Evolutionary conservation across 345 rosid genomes (phyloP).

Genomic region (Citrus trifoliata): DNA sequence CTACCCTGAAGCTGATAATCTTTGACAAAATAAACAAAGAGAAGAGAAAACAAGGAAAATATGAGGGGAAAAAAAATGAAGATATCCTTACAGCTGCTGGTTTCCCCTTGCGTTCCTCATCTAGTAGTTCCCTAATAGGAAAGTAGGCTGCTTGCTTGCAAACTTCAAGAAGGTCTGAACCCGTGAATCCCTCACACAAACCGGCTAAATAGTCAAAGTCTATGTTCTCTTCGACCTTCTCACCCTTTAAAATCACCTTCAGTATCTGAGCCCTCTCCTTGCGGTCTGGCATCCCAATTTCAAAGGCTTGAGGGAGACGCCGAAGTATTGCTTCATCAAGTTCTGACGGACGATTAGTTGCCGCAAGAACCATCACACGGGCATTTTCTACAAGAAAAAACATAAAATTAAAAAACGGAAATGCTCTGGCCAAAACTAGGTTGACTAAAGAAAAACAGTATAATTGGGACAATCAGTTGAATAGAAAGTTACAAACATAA

Average conservation of each 20-base stretch:
- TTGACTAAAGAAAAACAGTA: neutral
- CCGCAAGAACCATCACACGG: slow-evolving; percentile 96
- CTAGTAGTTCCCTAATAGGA: slow-evolving; percentile 76
- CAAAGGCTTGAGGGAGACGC: slow-evolving; percentile 96
- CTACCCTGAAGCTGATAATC: slow-evolving; percentile 2
- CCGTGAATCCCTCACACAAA: slow-evolving; percentile 78
- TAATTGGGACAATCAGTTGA: neutral
- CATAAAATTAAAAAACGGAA: slow-evolving; percentile 4
- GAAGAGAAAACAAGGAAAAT: too few relatives aligned
- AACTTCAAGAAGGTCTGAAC: slow-evolving; percentile 93
- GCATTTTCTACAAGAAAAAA: slow-evolving; percentile 62
- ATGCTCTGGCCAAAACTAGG: neutral
- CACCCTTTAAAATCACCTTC: slow-evolving; percentile 82
- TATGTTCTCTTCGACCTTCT: slow-evolving; percentile 56
- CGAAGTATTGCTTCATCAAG: slow-evolving; percentile 96
- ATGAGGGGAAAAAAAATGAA: too few relatives aligned
- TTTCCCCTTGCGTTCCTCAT: slow-evolving; percentile 83
- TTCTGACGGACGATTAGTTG: slow-evolving; percentile 96
- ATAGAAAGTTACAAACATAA: neutral
- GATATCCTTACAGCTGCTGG: slow-evolving; percentile 47
- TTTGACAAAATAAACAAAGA: neutral
- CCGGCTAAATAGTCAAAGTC: slow-evolving; percentile 69
- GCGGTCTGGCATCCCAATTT: slow-evolving; percentile 85
- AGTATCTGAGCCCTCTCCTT: slow-evolving; percentile 73
- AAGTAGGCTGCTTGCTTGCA: slow-evolving; percentile 98